Percentiles rank a stretch among this genome's conserved stretches.
Evolutionary conservation across 2,329 filamentous ascomycete species (phyloP).

Genomic region (Colletotrichum sp.): DNA sequence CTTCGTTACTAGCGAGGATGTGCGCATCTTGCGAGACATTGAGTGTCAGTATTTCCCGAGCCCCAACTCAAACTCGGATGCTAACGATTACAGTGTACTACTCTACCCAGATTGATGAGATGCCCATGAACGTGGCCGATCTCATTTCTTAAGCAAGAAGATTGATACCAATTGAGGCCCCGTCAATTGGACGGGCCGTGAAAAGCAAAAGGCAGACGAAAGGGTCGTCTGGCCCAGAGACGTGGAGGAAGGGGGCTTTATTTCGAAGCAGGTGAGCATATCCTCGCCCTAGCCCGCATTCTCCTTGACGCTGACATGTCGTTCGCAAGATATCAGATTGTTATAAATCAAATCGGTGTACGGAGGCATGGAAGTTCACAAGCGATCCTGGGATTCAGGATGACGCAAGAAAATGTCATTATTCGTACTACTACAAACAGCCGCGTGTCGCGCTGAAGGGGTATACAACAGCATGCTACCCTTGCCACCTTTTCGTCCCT

Average conservation of each 20-base stretch:
- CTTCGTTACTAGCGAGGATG: constrained; percentile 98
- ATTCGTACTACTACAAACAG: constrained; percentile 13
- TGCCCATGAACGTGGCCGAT: constrained; percentile 92
- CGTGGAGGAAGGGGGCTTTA: constrained; percentile 22
- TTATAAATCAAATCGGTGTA: not conserved
- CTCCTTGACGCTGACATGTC: not conserved
- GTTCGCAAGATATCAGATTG: constrained; percentile 2
- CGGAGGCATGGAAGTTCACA: not conserved
- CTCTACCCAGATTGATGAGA: constrained; percentile 96
- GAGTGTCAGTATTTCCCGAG: constrained; percentile 67
- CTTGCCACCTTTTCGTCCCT: not conserved
- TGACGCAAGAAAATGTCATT: constrained; percentile 6
- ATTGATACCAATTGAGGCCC: not conserved
- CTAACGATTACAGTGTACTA: constrained; percentile 74
- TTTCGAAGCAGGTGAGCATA: constrained; percentile 11
- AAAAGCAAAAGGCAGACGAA: not conserved
- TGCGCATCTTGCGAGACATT: constrained; percentile 95
- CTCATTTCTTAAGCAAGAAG: constrained; percentile 50
- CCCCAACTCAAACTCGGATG: not conserved
- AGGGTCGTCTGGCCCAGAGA: constrained; percentile 7
- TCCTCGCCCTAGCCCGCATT: not conserved
- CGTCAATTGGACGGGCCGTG: not conserved
- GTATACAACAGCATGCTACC: constrained; percentile 7
- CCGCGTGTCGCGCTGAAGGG: constrained; percentile 2
- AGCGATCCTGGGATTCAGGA: not conserved